A percentile compares a stretch with the other conserved stretches of the same genome.
phyloP scores from a whole-genome alignment of 805 yeast species.

The Yarrowia sp. region DNA sequence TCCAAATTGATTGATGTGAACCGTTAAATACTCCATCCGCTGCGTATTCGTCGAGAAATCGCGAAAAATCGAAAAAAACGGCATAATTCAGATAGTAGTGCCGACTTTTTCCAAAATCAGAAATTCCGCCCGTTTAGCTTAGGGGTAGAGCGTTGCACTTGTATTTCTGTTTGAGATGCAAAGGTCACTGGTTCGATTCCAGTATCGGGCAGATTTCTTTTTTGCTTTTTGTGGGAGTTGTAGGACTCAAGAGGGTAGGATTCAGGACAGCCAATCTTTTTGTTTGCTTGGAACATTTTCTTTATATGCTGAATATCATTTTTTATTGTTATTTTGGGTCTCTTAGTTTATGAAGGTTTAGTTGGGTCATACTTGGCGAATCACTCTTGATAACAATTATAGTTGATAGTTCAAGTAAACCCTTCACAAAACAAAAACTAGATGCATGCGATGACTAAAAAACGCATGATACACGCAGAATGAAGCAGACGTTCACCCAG shows the following conservation, averaged over 20 bases:
- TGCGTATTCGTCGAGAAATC: not conserved
- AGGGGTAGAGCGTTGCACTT: constrained; percentile 25
- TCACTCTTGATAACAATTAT: no score
- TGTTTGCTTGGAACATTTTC: not conserved
- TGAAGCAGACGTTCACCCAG: no score
- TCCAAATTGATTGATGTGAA: no score
- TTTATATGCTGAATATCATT: no score
- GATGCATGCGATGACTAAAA: no score
- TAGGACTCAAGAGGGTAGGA: not conserved
- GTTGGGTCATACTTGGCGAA: no score
- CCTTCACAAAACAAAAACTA: not conserved
- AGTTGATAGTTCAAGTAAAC: no score
- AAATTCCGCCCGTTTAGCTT: constrained; percentile 14
- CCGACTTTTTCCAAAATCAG: not conserved
- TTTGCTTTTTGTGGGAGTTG: not conserved
- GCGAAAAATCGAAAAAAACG: not conserved
- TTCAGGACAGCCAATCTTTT: not conserved
- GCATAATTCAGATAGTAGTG: not conserved
- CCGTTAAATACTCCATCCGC: no score
- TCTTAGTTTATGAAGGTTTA: no score
- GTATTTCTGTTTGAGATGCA: constrained; percentile 18
- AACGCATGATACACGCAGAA: not conserved
- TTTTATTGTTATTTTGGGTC: no score
- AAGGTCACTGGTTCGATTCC: constrained; percentile 25
- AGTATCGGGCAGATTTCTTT: constrained; percentile 14